Evolutionary conservation across 1,284 basidiomycete species (phyloP), one percentile per base, ranked within the genome.

Genomic region (Schizopora paradoxa): DNA sequence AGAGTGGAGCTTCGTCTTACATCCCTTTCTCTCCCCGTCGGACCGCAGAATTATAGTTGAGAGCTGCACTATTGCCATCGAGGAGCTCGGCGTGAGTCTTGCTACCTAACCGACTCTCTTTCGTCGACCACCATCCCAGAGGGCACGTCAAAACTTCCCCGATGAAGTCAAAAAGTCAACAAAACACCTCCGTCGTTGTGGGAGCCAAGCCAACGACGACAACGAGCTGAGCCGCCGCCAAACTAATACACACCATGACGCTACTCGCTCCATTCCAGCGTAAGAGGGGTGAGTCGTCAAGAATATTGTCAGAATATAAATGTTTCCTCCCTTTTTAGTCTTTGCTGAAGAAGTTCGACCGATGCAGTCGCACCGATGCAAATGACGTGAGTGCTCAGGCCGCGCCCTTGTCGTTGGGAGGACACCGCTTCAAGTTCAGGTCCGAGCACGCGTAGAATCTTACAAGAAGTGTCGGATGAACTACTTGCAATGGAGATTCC

Each of bases 301-400:
- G 71, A 59, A 79, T 89, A 43, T 65, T 89, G 13, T 72, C 83
- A 43, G 83, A 86, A 61, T 68, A 86, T 89, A 66, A 58, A 83
- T 68, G 18, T 41, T 14, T 8, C 29, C 23, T 4, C 18, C 31
- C 33, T 39, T 37, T 35, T 36, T 19, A 13, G 37, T 31, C 11
- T 23, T 26, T 28, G 48, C n/a, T 38, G 37, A 41, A 33, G 21
- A 44, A 11, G 29, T 38, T 29, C 6, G 40, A 45, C 45, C 43
- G 42, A 41, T 53, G 8, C 61, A 94, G 91, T 94, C 59, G 89
- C 91, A 4, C 91, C 91, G 8, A 80, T 83, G 49, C 84, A 93
- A 57, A 91, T 94, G 90, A 91, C 90, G 3, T 86, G 89, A 18
- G 73, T 79, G 52, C 84, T 90, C 74, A 75, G 43, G 73, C 74